Base-by-base conservation (phyloP, 1,284 basidiomycete species). In the Ustilago loliicola region DNA sequence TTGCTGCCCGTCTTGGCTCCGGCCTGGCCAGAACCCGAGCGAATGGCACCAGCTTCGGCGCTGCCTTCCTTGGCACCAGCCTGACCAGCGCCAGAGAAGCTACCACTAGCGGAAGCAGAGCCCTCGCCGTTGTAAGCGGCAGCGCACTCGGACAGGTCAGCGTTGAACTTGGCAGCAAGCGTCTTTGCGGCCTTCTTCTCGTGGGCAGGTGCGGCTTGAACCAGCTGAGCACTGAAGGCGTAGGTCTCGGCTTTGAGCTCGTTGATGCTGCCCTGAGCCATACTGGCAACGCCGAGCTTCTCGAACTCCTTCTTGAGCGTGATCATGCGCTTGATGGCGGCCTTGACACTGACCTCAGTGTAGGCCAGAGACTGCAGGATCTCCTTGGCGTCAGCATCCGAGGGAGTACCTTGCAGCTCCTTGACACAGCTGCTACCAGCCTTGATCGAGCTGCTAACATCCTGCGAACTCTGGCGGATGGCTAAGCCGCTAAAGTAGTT, bases 281-380 rank as follows among this genome's bases (percentile, higher is more conserved):
- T 13, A 38, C 25, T 9, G 11, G 52, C 15, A 21, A 56, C 45
- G n/a, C 61, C 52, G 1, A 70, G 61, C 56, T 64, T 56, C 47
- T 61, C n/a, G 48, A 70, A 64, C 25, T 64, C 23, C n/a, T 32
- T 10, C 61, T 70, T 64, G 57, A 64, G 58, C 13, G 15, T 17
- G 47, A 52, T 48, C 52, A 70, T 55, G 6, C 32, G n/a, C 32
- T 45, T 19, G 13, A 56, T 32, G 21, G 50, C 23, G 6, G 2
- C 9, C 34, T 42, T 45, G 15, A 64, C 67, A 34, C 52, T 64
- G 45, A 27, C n/a, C 40, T 70, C 67, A 13, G 67, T 70, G 23
- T 55, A 42, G 38, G 29, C 27, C 2, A 70, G 67, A 1, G 32
- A 27, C 15, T 19, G 29, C 38, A 70, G 38, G 17, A 70, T 51